Evolutionary conservation across 495 filamentous ascomycete genomes (phyloP).

Genomic region (Penicillium subrubescens): DNA sequence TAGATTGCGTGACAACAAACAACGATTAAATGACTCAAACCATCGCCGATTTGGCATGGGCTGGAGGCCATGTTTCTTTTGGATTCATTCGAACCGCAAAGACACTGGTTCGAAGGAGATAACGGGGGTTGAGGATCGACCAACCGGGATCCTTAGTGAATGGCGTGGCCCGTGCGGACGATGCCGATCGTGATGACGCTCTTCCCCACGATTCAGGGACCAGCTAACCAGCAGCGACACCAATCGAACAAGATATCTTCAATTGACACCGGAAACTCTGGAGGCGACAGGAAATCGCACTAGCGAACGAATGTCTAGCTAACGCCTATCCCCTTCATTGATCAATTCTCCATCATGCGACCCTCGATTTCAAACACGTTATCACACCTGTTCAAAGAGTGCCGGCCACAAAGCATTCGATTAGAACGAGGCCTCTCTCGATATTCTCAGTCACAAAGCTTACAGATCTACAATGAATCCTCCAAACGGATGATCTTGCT

Average conservation of each 20-base stretch:
- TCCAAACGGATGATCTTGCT: not conserved
- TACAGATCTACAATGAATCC: not conserved
- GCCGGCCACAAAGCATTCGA: not conserved
- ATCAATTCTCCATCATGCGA: not conserved
- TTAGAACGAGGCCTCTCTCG: not conserved
- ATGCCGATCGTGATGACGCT: not conserved
- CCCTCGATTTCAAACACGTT: not conserved
- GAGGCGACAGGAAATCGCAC: not conserved
- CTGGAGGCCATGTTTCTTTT: not conserved
- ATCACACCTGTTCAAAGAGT: not conserved
- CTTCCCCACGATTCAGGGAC: not conserved
- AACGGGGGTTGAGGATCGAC: not conserved
- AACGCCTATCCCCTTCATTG: not conserved
- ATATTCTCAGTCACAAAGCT: not conserved
- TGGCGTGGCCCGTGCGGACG: not conserved
- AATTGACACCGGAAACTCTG: not conserved
- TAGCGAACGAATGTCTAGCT: not conserved
- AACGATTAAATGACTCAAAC: constrained; percentile 58
- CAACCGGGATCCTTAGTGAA: not conserved
- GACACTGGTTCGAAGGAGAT: not conserved
- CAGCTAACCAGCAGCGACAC: not conserved
- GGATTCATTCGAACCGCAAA: too few species aligned
- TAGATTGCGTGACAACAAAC: constrained; percentile 86
- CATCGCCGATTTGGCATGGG: not conserved
- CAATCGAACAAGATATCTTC: not conserved